Conservation (phyloP, 176 grass and related monocot genomes). For the sorghum (Sorghum bicolor) region Sorghum_bicolor_NCBIv3 NC_012873.2:12102501-12103000, state of each 20-base stretch:
- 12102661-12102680: neutral
- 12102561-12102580: neutral
- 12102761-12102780: neutral
- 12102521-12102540: neutral
- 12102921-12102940: neutral
- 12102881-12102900: neutral
- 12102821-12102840: neutral
- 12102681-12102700: neutral
- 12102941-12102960: neutral
- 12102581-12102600: neutral
- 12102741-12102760: neutral
- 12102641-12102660: neutral
- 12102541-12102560: neutral
- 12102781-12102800: neutral
- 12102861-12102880: neutral
- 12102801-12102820: neutral
- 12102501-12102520: neutral
- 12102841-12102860: neutral
- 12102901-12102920: neutral
- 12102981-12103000: neutral
- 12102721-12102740: neutral
- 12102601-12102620: neutral
- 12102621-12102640: neutral
- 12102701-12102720: neutral
- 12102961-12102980: neutral